These are phyloP conservation scores for Lachnellula suecica DNA, from an alignment of 2,329 filamentous ascomycete genomes.

Conservation along the genomic window DNA sequence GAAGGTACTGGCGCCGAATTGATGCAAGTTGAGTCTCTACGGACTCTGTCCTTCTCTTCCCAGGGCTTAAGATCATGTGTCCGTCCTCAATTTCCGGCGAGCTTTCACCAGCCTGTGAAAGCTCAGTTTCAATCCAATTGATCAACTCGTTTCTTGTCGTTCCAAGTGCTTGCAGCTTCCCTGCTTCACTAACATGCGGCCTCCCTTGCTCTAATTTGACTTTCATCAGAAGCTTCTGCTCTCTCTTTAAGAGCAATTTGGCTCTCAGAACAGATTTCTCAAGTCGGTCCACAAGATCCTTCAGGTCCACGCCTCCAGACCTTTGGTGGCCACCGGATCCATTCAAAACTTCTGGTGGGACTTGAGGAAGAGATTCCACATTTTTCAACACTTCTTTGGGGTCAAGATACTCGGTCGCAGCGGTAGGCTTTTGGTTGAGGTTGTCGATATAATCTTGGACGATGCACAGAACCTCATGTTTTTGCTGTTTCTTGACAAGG, in stretches of 20 bases:
- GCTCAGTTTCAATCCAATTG: conserved; percentile 63
- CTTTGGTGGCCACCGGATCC: conserved; percentile 17
- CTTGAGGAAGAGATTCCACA: conserved; percentile 24
- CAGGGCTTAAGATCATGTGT: neutral
- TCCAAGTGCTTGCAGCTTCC: conserved; percentile 49
- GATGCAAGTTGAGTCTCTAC: conserved; percentile 18
- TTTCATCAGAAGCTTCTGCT: conserved; percentile 54
- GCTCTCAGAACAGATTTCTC: conserved; percentile 59
- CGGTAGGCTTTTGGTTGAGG: conserved; percentile 52
- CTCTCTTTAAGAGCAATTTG: conserved; percentile 54
- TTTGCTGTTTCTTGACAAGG: conserved; percentile 50
- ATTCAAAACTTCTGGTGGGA: conserved; percentile 28
- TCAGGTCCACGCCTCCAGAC: conserved; percentile 41
- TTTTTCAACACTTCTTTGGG: conserved; percentile 21
- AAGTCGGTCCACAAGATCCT: conserved; percentile 48
- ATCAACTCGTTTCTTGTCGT: conserved; percentile 60
- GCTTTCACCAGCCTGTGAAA: conserved; percentile 46
- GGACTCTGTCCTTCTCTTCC: conserved; percentile 22
- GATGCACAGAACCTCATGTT: conserved; percentile 48
- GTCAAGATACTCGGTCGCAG: conserved; percentile 49
- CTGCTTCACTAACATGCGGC: conserved; percentile 2
- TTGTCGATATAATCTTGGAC: conserved; percentile 52
- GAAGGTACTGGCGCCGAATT: conserved; percentile 54
- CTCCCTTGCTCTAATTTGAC: conserved; percentile 27
- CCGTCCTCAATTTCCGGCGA: conserved; percentile 34